Conservation (phyloP, 2,329 filamentous ascomycete genomes). For the Thielaviopsis cerberus region DNA sequence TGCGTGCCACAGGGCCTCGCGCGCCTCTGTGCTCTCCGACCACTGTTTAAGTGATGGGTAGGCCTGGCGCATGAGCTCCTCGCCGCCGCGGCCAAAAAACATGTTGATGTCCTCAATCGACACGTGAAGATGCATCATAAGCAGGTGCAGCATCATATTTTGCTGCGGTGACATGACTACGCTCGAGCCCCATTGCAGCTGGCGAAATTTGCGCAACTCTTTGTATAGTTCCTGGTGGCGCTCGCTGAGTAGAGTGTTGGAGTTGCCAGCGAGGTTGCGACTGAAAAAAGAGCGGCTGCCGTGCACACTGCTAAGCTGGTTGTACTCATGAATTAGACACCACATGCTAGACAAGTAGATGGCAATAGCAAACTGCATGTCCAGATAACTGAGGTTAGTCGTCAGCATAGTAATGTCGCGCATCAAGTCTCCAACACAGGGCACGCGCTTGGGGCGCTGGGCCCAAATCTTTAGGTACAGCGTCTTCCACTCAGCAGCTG, state of each 20-base stretch:
- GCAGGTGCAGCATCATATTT: constrained; percentile 30
- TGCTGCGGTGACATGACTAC: constrained; percentile 26
- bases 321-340: constrained; percentile 47
- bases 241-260: constrained; percentile 30
- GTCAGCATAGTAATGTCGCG: constrained; percentile 35
- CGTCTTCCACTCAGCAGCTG: constrained; percentile 45
- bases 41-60: constrained; percentile 41
- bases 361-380: constrained; percentile 36
- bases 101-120: constrained; percentile 47
- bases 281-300: constrained; percentile 28
- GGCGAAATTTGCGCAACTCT: constrained; percentile 31
- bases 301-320: constrained; percentile 35
- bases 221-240: constrained; percentile 45
- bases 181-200: constrained; percentile 21
- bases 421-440: constrained; percentile 36
- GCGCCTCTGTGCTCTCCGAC: constrained; percentile 34
- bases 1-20: constrained; percentile 47
- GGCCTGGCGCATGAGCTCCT: constrained; percentile 42
- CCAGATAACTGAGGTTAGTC: constrained; percentile 30
- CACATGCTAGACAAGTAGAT: constrained; percentile 49
- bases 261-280: constrained; percentile 21
- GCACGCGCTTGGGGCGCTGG: constrained; percentile 24
- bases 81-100: constrained; percentile 48
- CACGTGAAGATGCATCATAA: constrained; percentile 46
- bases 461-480: constrained; percentile 30